Evolutionary conservation across 2,329 filamentous ascomycete genomes (phyloP).

Genomic region (Ceratocystis albifundus): DNA sequence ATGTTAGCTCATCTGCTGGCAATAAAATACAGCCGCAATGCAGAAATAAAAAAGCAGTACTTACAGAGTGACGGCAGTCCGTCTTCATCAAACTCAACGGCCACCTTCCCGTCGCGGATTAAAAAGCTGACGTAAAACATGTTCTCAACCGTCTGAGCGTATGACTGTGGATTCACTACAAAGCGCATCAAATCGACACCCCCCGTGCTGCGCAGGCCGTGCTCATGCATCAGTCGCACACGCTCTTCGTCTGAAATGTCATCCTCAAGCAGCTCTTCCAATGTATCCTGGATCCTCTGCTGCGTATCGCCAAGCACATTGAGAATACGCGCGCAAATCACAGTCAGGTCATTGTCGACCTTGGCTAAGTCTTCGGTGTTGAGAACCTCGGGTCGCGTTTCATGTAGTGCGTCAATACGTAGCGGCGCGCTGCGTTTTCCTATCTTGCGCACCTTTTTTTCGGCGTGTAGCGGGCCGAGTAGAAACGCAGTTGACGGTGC

Average conservation of each 20-base stretch:
- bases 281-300: constrained; percentile 36
- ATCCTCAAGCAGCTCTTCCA: constrained; percentile 36
- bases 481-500: constrained; percentile 74
- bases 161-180: constrained; percentile 78
- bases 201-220: constrained; percentile 54
- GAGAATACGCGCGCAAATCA: constrained; percentile 65
- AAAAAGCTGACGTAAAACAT: constrained; percentile 94
- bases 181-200: constrained; percentile 76
- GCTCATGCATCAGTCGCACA: constrained; percentile 47
- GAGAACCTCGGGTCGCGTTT: constrained; percentile 69
- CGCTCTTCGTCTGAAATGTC: constrained; percentile 38
- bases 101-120: constrained; percentile 71
- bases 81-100: constrained; percentile 60
- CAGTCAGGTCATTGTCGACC: constrained; percentile 68
- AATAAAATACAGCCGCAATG: too few relatives aligned
- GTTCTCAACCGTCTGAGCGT: constrained; percentile 92
- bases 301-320: constrained; percentile 45
- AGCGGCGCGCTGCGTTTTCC: constrained; percentile 61
- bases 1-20: neutral
- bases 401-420: constrained; percentile 53
- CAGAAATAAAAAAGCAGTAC: constrained; percentile 29
- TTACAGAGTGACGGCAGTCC: constrained; percentile 70
- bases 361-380: constrained; percentile 60
- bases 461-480: constrained; percentile 75
- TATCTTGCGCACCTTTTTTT: constrained; percentile 66